These are phyloP conservation scores for Lumnitzera racemosa DNA, from an alignment of 345 rosid species.

Conservation along the genomic window DNA sequence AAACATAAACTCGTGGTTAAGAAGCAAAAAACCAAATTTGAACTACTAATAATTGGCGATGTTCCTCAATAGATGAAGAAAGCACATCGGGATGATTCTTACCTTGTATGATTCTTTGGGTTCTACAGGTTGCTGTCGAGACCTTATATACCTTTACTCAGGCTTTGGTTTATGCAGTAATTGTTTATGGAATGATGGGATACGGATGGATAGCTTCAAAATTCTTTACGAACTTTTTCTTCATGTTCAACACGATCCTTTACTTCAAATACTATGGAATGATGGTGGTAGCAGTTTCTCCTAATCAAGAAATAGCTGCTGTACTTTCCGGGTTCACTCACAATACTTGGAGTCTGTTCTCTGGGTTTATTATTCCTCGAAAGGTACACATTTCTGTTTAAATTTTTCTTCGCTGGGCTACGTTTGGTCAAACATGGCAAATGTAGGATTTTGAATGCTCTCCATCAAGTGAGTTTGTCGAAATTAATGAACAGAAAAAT, in stretches of 20 bases:
- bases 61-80: too few relatives aligned
- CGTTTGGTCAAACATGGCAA: background rate
- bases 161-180: conserved; percentile 16
- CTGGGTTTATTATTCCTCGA: conserved; percentile 43
- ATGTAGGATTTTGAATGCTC: background rate
- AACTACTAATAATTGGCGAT: too few relatives aligned
- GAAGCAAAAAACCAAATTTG: too few relatives aligned
- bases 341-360: conserved; percentile 35
- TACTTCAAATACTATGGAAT: conserved; percentile 40
- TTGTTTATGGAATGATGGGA: conserved; percentile 40
- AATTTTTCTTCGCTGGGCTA: background rate
- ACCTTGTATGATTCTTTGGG: background rate
- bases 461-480: too few relatives aligned
- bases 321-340: conserved; percentile 21
- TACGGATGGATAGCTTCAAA: conserved; percentile 38
- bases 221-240: conserved; percentile 27
- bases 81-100: background rate
- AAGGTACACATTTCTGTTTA: conserved; percentile 17
- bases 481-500: too few relatives aligned
- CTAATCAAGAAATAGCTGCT: conserved; percentile 29
- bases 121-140: conserved; percentile 34
- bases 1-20: too few relatives aligned
- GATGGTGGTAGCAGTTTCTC: conserved; percentile 30
- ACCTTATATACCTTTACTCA: conserved; percentile 36
- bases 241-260: conserved; percentile 32